A percentile compares a stretch with the other conserved stretches of the same genome.
phyloP scores from a whole-genome alignment of 1,139 yeast species.

The Pneumocystis oryctolagi region DNA sequence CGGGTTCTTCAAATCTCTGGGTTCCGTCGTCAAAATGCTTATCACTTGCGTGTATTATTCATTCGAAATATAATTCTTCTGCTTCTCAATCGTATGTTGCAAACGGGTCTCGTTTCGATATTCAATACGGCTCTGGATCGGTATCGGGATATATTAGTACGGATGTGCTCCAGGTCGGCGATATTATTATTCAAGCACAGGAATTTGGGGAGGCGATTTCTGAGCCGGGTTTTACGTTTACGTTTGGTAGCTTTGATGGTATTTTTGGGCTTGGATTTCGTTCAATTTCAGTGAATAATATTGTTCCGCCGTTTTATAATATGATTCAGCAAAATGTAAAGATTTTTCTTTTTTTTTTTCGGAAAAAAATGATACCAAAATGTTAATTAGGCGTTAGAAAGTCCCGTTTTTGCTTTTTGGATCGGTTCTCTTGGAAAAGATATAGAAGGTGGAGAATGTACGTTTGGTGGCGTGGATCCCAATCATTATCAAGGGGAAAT shows the following conservation, averaged over 20 bases:
- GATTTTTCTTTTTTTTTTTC: not conserved
- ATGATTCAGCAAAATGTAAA: conserved; percentile 55
- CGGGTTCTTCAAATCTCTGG: conserved; percentile 95
- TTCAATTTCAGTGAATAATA: conserved; percentile 69
- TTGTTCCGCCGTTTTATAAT: conserved; percentile 86
- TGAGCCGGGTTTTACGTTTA: conserved; percentile 96
- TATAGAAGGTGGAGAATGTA: conserved; percentile 72
- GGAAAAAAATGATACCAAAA: not conserved
- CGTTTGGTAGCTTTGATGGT: conserved; percentile 96
- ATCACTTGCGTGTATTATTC: conserved; percentile 89
- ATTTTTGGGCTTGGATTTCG: conserved; percentile 88
- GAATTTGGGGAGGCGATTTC: conserved; percentile 93
- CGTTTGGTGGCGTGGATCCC: conserved; percentile 85
- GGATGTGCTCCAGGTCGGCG: conserved; percentile 69
- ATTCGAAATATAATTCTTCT: conserved; percentile 73
- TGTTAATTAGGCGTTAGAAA: conserved; percentile 39
- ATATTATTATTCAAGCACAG: conserved; percentile 67
- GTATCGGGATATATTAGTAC: conserved; percentile 82
- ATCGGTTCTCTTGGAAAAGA: conserved; percentile 60
- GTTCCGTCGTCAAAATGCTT: conserved; percentile 80
- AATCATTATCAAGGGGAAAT: conserved; percentile 62
- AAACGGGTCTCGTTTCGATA: conserved; percentile 72
- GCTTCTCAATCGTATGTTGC: conserved; percentile 65
- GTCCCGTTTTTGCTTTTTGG: conserved; percentile 74
- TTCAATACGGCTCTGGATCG: conserved; percentile 84